These are phyloP conservation scores for Cytospora paraplurivora DNA, from an alignment of 2,329 filamentous ascomycete genomes.

Conservation along the genomic window DNA sequence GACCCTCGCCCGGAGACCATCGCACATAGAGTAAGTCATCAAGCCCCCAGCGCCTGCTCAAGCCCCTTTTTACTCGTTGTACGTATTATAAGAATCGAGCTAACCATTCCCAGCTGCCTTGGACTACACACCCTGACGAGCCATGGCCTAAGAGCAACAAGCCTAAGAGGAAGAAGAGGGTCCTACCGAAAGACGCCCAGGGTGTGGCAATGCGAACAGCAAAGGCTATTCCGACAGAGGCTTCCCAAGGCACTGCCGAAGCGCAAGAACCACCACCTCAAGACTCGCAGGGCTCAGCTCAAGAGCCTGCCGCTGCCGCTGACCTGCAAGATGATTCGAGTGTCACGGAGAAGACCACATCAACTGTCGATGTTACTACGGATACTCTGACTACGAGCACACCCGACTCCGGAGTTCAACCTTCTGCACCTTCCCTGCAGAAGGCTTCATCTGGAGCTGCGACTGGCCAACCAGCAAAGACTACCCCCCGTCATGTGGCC, in stretches of 20 bases:
- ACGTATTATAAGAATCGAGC: neutral
- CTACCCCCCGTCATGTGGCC: conserved; percentile 39
- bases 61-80: neutral
- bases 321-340: conserved; percentile 16
- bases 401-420: conserved; percentile 13
- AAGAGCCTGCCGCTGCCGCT: conserved; percentile 3
- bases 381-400: conserved; percentile 22
- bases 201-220: conserved; percentile 13
- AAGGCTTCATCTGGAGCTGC: conserved; percentile 26
- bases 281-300: neutral
- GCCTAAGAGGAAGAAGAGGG: conserved; percentile 24
- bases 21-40: neutral
- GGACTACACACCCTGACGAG: conserved; percentile 24
- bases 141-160: conserved; percentile 26
- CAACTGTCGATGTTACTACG: conserved; percentile 18
- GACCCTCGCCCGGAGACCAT: neutral
- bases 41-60: too few species aligned
- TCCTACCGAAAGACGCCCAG: conserved; percentile 11
- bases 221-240: conserved; percentile 5
- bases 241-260: neutral
- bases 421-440: neutral
- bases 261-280: neutral
- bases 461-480: conserved; percentile 37
- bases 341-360: conserved; percentile 14
- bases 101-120: conserved; percentile 21